These are phyloP conservation scores for Mucor indicus DNA, from an alignment of 371 early-diverging fungal species.

Conservation along the genomic window DNA sequence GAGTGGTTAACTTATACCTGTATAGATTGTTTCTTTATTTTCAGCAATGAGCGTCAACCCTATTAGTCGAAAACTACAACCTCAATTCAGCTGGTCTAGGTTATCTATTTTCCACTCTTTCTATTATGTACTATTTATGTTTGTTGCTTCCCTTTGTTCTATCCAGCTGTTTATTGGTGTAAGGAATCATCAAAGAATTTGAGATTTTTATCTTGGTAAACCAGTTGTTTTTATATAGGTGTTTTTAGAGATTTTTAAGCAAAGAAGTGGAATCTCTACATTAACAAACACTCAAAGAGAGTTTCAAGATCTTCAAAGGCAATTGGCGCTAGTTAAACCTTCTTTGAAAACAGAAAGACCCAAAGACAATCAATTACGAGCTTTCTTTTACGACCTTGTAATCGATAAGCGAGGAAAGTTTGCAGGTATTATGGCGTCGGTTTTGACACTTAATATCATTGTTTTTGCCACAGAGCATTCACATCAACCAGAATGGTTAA, in stretches of 20 bases:
- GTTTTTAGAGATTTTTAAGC: slow-evolving; percentile 53
- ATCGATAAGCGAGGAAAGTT: slow-evolving; percentile 45
- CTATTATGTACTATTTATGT: slow-evolving; percentile 53
- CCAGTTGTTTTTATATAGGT: slow-evolving; percentile 10
- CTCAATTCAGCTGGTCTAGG: slow-evolving; percentile 34
- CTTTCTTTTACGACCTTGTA: slow-evolving; percentile 46
- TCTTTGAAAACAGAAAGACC: slow-evolving; percentile 39
- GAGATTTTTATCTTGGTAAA: background rate
- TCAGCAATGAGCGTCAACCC: slow-evolving; percentile 38
- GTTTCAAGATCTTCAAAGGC: slow-evolving; percentile 50
- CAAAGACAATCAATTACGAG: slow-evolving; percentile 19
- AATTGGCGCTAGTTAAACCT: slow-evolving; percentile 45
- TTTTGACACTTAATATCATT: slow-evolving; percentile 32
- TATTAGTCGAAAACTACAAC: slow-evolving; percentile 23
- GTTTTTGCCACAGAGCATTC: slow-evolving; percentile 41
- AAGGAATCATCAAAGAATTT: background rate
- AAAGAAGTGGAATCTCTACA: slow-evolving; percentile 47
- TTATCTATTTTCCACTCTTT: slow-evolving; percentile 40
- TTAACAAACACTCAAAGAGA: slow-evolving; percentile 50
- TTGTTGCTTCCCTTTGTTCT: slow-evolving; percentile 50
- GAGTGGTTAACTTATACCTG: background rate
- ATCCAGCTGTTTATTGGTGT: slow-evolving; percentile 59
- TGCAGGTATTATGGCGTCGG: slow-evolving; percentile 31
- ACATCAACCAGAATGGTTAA: slow-evolving; percentile 30
- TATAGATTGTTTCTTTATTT: slow-evolving; percentile 37